Base-by-base conservation (phyloP, 1,284 basidiomycete species). In the Moesziomyces parantarcticus region DNA sequence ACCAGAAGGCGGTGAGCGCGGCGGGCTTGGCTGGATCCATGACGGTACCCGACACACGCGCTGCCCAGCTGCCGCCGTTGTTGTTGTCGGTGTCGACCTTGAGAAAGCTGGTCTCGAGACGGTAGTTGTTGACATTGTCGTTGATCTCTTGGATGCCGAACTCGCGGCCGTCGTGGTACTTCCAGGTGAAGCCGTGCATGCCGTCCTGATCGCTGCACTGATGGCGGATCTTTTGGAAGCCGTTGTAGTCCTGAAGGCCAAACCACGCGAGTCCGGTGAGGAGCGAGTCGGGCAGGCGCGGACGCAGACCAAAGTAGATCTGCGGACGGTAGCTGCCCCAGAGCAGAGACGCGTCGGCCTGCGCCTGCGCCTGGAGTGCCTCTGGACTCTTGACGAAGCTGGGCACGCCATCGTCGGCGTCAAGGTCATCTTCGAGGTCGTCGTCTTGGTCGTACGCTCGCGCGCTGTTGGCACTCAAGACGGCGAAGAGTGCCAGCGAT, bases 321-420 rank as follows among this genome's bases (percentile, higher is more conserved):
- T 93, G 92, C 1, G 94, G 93, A 41, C 94, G 87, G 83, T 95
- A 97, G 0, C 92, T 87, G 3, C 93, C 93, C 94, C 94, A 97
- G 75, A 93, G 84, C n/a, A 93, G 84, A 9, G 90, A 89, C 21
- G 78, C 42, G 21, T 74, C 66, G 13, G 66, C 65, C 13, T 58
- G 51, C 16, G 43, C 40, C 11, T 50, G 62, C 0, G 66, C 66
- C 23, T 67, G 58, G 4, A 56, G 10, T n/a, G 32, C 59, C 46
- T 66, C 60, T 3, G 71, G 62, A 3, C 64, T 29, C 22, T 54
- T 23, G 13, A 54, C 11, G 23, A 56, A 21, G 14, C 32, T 14
- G 2, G 18, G 21, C 5, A 8, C 18, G 25, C 41, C 29, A 2
- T 51, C 41, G 20, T 56, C 50, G 13, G 20, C 5, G 25, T 47